A percentile compares a stretch with the other conserved stretches of the same genome.
Evolutionary conservation across 192 early-diverging fungal species (phyloP).

Genomic region (Helicostylum pulchrum): DNA sequence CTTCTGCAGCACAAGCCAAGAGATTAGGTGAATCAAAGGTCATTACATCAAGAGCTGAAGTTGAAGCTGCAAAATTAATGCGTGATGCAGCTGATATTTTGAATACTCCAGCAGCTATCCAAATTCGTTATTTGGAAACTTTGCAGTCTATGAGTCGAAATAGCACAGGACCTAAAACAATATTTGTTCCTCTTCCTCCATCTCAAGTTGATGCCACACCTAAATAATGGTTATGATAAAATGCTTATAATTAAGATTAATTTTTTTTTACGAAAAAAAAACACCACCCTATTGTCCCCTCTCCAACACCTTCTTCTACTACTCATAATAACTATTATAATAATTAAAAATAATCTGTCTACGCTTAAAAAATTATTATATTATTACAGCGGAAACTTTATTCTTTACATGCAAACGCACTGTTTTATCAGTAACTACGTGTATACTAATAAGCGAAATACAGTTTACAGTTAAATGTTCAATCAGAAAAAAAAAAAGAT

Average conservation of each 20-base stretch:
- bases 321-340: not conserved
- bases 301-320: not conserved
- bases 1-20: slow-evolving; percentile 85
- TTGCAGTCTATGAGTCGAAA: slow-evolving; percentile 71
- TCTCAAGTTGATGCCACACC: not conserved
- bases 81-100: slow-evolving; percentile 90
- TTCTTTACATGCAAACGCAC: not conserved
- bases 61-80: slow-evolving; percentile 77
- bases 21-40: slow-evolving; percentile 85
- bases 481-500: too few relatives aligned
- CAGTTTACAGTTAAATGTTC: too few relatives aligned
- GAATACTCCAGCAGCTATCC: slow-evolving; percentile 62
- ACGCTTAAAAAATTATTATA: not conserved
- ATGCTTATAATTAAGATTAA: too few relatives aligned
- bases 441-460: too few relatives aligned
- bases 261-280: not conserved
- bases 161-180: slow-evolving; percentile 64
- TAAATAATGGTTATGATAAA: too few relatives aligned
- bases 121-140: slow-evolving; percentile 91
- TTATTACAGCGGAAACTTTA: too few relatives aligned
- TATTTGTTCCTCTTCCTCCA: slow-evolving; percentile 61
- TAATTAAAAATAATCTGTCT: not conserved
- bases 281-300: not conserved
- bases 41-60: slow-evolving; percentile 85
- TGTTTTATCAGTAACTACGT: too few relatives aligned